Evolutionary conservation across 441 rosid species (phyloP).

Genomic region (Populus trichocarpa): DNA sequence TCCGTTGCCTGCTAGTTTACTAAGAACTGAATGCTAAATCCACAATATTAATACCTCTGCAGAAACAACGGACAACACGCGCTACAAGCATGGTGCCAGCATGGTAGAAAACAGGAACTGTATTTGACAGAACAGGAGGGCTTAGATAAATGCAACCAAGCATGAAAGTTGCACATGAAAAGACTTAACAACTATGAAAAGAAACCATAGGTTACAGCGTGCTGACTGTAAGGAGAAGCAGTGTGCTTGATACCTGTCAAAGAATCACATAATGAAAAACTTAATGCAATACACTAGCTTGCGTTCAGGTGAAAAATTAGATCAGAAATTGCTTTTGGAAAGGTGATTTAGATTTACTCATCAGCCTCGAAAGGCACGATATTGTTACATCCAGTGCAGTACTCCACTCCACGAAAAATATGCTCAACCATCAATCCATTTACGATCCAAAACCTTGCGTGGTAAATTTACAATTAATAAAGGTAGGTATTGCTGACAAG

Average conservation of each 20-base stretch:
- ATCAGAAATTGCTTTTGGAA: not conserved
- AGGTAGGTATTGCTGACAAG: conserved; percentile 13
- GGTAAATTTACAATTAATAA: conserved; percentile 30
- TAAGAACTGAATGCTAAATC: no score
- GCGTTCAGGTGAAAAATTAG: not conserved
- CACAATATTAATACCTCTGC: no score
- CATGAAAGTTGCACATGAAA: not conserved
- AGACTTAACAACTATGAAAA: not conserved
- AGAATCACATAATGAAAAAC: not conserved
- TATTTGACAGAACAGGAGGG: not conserved
- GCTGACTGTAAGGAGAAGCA: not conserved
- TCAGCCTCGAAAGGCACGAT: not conserved
- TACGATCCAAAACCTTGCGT: conserved; percentile 11
- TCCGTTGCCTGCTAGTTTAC: no score
- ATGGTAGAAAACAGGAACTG: not conserved
- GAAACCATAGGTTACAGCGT: no score
- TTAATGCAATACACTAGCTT: not conserved
- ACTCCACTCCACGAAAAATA: conserved; percentile 3
- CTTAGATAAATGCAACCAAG: not conserved
- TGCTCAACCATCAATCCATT: not conserved
- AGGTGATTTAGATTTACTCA: not conserved
- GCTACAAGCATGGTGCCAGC: not conserved
- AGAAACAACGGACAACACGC: no score
- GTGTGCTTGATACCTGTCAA: not conserved
- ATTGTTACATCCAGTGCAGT: not conserved